Percentiles rank a stretch among this genome's conserved stretches.
phyloP scores from a whole-genome alignment of 345 rosid species.

The Aurinia saxatilis region DNA sequence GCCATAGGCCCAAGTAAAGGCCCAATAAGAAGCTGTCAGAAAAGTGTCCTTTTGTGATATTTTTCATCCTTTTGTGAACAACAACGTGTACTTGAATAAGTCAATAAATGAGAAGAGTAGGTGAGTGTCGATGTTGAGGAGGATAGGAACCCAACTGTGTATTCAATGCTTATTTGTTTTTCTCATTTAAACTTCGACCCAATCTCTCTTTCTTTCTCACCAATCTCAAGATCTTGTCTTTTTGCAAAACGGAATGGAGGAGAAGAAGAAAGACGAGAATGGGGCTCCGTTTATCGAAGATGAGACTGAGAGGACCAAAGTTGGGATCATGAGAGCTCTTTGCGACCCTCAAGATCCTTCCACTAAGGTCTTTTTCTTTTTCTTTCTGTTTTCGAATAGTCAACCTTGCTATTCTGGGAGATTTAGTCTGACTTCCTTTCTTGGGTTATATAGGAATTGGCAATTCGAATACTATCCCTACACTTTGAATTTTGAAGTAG shows the following conservation, averaged over 20 bases:
- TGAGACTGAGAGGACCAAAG: slow-evolving; percentile 68
- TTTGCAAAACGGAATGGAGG: slow-evolving; percentile 13
- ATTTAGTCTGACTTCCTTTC: too few relatives aligned
- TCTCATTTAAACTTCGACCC: background rate
- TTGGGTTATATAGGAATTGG: too few relatives aligned
- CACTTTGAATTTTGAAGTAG: too few relatives aligned
- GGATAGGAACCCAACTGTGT: slow-evolving; percentile 7
- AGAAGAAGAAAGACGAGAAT: background rate
- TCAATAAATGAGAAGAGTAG: slow-evolving; percentile 16
- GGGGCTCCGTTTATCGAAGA: slow-evolving; percentile 26
- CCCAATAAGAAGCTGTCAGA: too few relatives aligned
- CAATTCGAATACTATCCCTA: too few relatives aligned
- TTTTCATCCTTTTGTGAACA: too few relatives aligned
- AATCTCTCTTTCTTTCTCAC: background rate
- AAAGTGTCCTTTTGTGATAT: too few relatives aligned
- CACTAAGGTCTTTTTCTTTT: slow-evolving; percentile 42
- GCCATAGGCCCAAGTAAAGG: background rate
- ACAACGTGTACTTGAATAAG: background rate
- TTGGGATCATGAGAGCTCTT: slow-evolving; percentile 73
- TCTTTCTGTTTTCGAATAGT: too few relatives aligned
- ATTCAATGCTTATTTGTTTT: background rate
- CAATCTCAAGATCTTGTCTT: slow-evolving; percentile 16
- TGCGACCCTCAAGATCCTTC: slow-evolving; percentile 68
- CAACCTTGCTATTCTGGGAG: too few relatives aligned
- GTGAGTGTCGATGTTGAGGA: slow-evolving; percentile 10